Percentiles rank a stretch among this genome's conserved stretches.
phyloP scores from a whole-genome alignment of 495 filamentous ascomycete genomes.

The Penicillium subrubescens region DNA sequence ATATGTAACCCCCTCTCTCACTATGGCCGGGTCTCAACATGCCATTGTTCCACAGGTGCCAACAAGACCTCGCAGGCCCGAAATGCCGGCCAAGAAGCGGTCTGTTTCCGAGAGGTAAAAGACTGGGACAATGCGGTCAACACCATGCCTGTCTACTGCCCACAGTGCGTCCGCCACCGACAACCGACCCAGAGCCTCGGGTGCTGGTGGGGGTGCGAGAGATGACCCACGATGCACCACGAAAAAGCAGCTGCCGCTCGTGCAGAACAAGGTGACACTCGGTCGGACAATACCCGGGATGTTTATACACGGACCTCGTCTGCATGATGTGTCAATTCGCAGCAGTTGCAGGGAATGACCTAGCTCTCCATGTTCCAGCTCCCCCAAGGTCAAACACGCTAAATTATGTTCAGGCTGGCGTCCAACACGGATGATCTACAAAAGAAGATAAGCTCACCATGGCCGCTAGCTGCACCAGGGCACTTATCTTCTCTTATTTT shows the following conservation, averaged over 20 bases:
- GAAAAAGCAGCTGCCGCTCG: not conserved
- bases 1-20: not conserved
- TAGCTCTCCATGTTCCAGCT: not conserved
- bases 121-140: not conserved
- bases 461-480: not conserved
- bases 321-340: not conserved
- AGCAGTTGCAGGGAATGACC: not conserved
- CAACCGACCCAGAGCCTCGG: slow-evolving; percentile 2
- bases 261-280: slow-evolving; percentile 6
- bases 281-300: not conserved
- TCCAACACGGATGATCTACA: not conserved
- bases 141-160: not conserved
- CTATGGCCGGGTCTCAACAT: not conserved
- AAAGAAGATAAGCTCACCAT: not conserved
- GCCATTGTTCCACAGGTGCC: not conserved
- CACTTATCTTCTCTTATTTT: not conserved
- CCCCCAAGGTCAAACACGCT: not conserved
- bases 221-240: not conserved
- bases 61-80: not conserved
- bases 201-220: slow-evolving; percentile 9
- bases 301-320: not conserved
- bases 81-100: slow-evolving; percentile 1
- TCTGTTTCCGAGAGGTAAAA: slow-evolving; percentile 1
- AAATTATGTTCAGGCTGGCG: not conserved
- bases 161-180: slow-evolving; percentile 1